phyloP scores from a whole-genome alignment of 495 filamentous ascomycete genomes.

The Penicillium cataractarum region DNA sequence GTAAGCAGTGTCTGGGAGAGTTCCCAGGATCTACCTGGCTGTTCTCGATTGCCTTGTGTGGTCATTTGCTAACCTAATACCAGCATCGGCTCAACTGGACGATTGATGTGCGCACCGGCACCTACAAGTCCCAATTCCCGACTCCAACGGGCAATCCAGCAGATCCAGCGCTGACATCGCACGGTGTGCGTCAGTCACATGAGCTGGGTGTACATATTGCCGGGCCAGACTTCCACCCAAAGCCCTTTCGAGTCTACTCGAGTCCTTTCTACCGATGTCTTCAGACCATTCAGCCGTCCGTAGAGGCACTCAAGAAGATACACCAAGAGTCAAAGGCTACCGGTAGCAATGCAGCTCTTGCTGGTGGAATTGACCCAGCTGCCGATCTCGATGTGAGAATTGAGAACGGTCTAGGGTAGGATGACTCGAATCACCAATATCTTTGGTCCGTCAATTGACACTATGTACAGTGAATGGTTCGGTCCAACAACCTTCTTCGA shows the following conservation, averaged over 20 bases:
- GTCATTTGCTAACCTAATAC: background rate
- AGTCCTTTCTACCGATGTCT: constrained; percentile 92
- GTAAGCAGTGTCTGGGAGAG: constrained; percentile 53
- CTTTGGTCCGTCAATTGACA: background rate
- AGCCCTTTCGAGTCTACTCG: constrained; percentile 68
- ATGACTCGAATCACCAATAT: background rate
- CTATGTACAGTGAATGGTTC: constrained; percentile 78
- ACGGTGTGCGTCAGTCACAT: constrained; percentile 82
- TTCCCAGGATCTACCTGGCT: background rate
- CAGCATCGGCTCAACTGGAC: constrained; percentile 91
- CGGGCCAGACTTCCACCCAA: constrained; percentile 65
- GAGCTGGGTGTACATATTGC: constrained; percentile 71
- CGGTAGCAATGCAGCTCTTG: background rate
- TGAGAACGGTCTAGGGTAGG: constrained; percentile 74
- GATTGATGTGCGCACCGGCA: constrained; percentile 76
- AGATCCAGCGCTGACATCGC: constrained; percentile 83
- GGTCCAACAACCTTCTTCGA: constrained; percentile 69
- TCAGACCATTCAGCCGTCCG: constrained; percentile 77
- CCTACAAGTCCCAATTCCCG: constrained; percentile 65
- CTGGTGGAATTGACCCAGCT: constrained; percentile 23
- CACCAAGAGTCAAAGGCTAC: constrained; percentile 12
- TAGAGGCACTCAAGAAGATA: constrained; percentile 53
- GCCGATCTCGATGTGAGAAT: constrained; percentile 58
- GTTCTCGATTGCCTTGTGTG: background rate
- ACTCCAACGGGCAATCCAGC: constrained; percentile 83